phyloP scores from a whole-genome alignment of 805 yeast species.

The Teunomyces lycoperdinae region DNA sequence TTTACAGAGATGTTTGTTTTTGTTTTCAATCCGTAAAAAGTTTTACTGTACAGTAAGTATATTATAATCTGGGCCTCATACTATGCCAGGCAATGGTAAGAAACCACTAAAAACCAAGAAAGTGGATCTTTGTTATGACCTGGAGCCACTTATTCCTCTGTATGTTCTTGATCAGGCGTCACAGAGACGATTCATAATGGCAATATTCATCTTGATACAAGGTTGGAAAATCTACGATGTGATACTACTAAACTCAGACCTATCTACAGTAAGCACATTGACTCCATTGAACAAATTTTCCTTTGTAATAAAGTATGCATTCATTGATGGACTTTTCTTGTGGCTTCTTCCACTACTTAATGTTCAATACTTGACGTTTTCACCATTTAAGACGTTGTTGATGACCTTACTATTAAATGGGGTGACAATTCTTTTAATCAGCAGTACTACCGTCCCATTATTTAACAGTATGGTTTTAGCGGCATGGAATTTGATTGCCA shows the following conservation, averaged over 20 bases:
- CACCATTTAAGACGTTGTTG: conserved; percentile 50
- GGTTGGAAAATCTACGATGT: conserved; percentile 81
- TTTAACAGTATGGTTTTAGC: conserved; percentile 32
- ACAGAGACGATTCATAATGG: conserved; percentile 68
- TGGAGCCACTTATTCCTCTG: conserved; percentile 53
- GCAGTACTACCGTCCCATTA: conserved; percentile 50
- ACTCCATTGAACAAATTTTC: conserved; percentile 47
- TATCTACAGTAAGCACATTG: conserved; percentile 29
- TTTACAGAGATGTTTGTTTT: neutral
- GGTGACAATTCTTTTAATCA: conserved; percentile 53
- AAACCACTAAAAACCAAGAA: conserved; percentile 4
- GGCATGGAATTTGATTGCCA: conserved; percentile 41
- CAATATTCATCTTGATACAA: conserved; percentile 72
- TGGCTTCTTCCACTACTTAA: conserved; percentile 71
- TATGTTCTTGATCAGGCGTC: conserved; percentile 67
- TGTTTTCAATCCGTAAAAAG: conserved; percentile 1
- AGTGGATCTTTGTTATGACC: conserved; percentile 1
- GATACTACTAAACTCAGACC: conserved; percentile 50
- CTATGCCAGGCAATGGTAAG: neutral
- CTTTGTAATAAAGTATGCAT: conserved; percentile 66
- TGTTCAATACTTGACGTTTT: conserved; percentile 71
- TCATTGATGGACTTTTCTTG: conserved; percentile 69
- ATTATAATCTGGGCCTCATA: neutral
- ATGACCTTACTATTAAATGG: conserved; percentile 47
- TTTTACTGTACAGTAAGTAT: neutral